Evolutionary conservation across 2,329 filamentous ascomycete genomes (phyloP).

Genomic region (Westerdykella sp.): DNA sequence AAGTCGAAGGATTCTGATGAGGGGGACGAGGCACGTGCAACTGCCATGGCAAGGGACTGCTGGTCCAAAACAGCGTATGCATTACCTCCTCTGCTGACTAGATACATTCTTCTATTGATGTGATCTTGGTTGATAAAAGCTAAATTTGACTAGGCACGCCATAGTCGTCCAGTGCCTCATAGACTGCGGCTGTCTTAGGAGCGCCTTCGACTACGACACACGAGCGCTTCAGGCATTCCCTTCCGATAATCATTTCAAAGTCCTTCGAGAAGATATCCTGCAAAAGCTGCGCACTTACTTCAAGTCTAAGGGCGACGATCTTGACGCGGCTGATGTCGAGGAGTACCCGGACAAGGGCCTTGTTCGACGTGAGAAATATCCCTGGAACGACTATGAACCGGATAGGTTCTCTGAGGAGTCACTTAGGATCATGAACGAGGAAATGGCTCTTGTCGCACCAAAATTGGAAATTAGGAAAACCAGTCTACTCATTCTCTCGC

Average conservation of each 20-base stretch:
- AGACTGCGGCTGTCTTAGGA: slow-evolving; percentile 59
- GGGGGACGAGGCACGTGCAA: slow-evolving; percentile 7
- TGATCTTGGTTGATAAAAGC: not conserved
- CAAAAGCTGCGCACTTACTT: slow-evolving; percentile 19
- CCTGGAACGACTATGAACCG: slow-evolving; percentile 58
- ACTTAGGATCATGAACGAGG: slow-evolving; percentile 63
- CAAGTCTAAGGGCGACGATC: slow-evolving; percentile 13
- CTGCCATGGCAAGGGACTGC: slow-evolving; percentile 15
- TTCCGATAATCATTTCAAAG: slow-evolving; percentile 50
- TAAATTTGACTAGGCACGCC: slow-evolving; percentile 20
- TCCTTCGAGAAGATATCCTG: slow-evolving; percentile 49
- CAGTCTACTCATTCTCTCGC: slow-evolving; percentile 61
- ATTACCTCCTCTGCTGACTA: not conserved
- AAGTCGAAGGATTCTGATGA: not conserved
- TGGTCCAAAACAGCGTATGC: slow-evolving; percentile 30
- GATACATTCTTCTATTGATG: not conserved
- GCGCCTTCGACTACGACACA: slow-evolving; percentile 59
- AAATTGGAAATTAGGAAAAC: slow-evolving; percentile 75
- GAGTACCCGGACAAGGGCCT: slow-evolving; percentile 63
- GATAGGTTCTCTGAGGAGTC: slow-evolving; percentile 50
- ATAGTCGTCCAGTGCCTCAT: slow-evolving; percentile 51
- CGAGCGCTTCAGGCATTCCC: slow-evolving; percentile 54
- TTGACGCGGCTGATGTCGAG: slow-evolving; percentile 44
- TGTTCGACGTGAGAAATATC: slow-evolving; percentile 60
- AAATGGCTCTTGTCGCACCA: slow-evolving; percentile 64